Conservation (phyloP, 108 stramenopile genomes). For the Skeletonema menzelii region DNA sequence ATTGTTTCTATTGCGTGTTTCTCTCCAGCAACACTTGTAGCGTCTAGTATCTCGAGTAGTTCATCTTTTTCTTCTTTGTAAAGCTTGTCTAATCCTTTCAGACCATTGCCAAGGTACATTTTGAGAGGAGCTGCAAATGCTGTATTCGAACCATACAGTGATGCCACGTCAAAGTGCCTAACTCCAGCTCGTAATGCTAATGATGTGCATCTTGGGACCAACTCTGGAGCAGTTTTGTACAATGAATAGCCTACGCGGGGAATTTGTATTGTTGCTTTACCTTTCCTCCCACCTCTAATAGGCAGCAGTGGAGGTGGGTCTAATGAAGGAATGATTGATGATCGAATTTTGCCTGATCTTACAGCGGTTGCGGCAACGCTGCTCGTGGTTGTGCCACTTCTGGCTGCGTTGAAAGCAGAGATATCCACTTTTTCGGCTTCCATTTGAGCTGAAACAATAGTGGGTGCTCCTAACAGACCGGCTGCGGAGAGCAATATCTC, state of each 20-base stretch:
- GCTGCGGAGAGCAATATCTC: background rate
- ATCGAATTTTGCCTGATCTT: background rate
- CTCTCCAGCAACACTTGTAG: constrained; percentile 11
- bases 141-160: constrained; percentile 56
- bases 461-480: background rate
- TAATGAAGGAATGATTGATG: constrained; percentile 16
- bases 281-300: constrained; percentile 38
- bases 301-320: constrained; percentile 49
- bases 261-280: constrained; percentile 39
- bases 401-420: constrained; percentile 43
- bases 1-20: constrained; percentile 15
- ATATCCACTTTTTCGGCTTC: constrained; percentile 37
- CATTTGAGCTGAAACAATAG: background rate
- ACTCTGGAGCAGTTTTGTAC: constrained; percentile 72
- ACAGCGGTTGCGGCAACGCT: background rate
- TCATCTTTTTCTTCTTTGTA: constrained; percentile 33
- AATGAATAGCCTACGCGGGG: constrained; percentile 76
- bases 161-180: constrained; percentile 68
- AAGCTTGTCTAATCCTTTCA: constrained; percentile 10
- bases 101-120: constrained; percentile 41
- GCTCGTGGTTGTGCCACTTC: background rate
- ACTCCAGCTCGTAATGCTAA: constrained; percentile 71
- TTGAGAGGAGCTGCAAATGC: constrained; percentile 43
- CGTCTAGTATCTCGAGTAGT: constrained; percentile 40
- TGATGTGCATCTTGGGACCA: constrained; percentile 47